Base-by-base conservation (phyloP, 352 stramenopile genomes). In the Pythium volutum region DNA sequence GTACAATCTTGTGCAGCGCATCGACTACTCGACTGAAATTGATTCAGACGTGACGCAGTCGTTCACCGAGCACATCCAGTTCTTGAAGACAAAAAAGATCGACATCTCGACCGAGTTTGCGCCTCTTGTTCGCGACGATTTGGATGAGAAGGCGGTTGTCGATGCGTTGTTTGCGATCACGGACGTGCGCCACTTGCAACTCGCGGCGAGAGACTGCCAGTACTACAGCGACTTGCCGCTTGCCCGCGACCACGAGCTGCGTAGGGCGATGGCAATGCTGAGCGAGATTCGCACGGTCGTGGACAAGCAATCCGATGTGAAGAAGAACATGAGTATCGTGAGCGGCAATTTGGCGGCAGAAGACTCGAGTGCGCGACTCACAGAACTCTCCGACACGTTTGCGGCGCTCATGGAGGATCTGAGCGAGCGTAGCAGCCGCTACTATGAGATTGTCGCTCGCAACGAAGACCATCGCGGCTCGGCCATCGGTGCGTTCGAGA, bases 371-470 rank as follows among this genome's bases (percentile, higher is more conserved):
- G 31, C 31, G 31, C 70, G 71, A 14, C 75, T 87, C 14, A 62
- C 71, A 9, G 66, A 82, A 5, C 64, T 88, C 2, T 77, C 81
- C 11, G 70, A 76, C 7, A 64, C 73, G 29, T 76, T 89, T 48
- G 67, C 68, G 9, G 62, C 64, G 0, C 65, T 88, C 25, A 90
- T 71, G 0, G 83, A 92, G 59, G 70, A 75, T 10, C 74, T 92
- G 46, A 89, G 80, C 41, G 80, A 90, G 41, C 76, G 73, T 55
- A 88, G 77, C 47, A 89, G 79, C 31, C 77, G 83, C 16, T 92
- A 92, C 62, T 90, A 88, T 59, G 83, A 92, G 59, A 66, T 90
- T 9, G 88, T 92, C 70, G 80, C 83, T 18, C 84, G 76, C 29
- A 77, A 87, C 53, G 83, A 92, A 66, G 74, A 88, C 20, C 67